Percentiles rank a stretch among this genome's conserved stretches.
phyloP scores from a whole-genome alignment of 2,329 filamentous ascomycete genomes.

The Blumeria graminis region DNA sequence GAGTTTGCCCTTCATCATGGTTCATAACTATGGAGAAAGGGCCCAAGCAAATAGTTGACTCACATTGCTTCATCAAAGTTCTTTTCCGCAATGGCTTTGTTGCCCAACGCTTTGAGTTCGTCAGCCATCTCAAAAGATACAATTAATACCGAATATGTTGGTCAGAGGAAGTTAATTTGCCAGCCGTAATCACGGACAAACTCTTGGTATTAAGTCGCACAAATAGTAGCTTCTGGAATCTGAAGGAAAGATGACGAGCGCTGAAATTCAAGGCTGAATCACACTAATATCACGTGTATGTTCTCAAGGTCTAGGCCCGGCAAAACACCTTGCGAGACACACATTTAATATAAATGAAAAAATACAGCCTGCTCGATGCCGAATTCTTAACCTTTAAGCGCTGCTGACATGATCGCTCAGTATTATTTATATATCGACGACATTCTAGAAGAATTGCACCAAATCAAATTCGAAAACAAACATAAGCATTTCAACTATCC shows the following conservation, averaged over 20 bases:
- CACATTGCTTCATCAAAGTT: constrained; percentile 92
- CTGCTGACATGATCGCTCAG: background rate
- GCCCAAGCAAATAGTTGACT: constrained; percentile 19
- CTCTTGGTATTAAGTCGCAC: background rate
- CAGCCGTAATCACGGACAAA: no score
- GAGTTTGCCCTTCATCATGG: background rate
- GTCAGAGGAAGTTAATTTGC: background rate
- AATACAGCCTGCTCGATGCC: background rate
- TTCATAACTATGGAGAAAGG: background rate
- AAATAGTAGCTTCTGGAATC: background rate
- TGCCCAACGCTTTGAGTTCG: constrained; percentile 89
- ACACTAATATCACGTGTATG: background rate
- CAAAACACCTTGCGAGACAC: background rate
- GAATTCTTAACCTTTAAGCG: background rate
- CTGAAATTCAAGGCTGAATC: background rate
- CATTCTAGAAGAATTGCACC: background rate
- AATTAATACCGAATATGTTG: background rate
- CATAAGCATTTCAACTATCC: background rate
- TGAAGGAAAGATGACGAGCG: background rate
- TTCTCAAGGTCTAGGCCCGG: background rate
- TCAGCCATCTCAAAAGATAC: constrained; percentile 22
- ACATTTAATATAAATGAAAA: background rate
- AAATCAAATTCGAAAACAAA: background rate
- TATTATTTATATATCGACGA: background rate
- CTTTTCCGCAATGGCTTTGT: constrained; percentile 95